Conservation (phyloP, 176 grass and related monocot genomes). For the Raddia guianensis region DNA sequence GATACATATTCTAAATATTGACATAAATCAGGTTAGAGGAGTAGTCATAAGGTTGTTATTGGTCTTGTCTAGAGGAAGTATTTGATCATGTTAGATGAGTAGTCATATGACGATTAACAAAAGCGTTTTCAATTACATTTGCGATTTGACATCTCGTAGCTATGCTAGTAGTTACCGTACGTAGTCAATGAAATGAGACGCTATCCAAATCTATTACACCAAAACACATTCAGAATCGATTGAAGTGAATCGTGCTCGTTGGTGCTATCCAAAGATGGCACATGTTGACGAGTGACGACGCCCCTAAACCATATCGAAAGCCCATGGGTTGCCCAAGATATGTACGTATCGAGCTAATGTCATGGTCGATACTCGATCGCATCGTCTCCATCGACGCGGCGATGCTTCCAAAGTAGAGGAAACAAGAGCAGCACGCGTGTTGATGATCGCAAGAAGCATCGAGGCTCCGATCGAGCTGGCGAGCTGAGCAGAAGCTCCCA, state of each 20-base stretch:
- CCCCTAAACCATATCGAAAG: not conserved
- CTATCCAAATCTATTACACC: not conserved
- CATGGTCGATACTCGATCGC: not conserved
- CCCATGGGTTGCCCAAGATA: not conserved
- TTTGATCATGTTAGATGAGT: too few species aligned
- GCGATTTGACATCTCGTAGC: not conserved
- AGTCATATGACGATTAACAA: too few species aligned
- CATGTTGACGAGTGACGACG: not conserved
- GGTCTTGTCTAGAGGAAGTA: too few species aligned
- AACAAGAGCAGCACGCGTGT: conserved; percentile 23
- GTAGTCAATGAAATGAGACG: not conserved
- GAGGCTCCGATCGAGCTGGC: not conserved
- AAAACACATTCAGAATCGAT: not conserved
- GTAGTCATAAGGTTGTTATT: too few species aligned
- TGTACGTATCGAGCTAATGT: not conserved
- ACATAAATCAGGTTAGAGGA: too few species aligned
- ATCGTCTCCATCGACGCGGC: not conserved
- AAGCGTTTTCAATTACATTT: not conserved
- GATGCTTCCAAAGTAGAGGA: conserved; percentile 6
- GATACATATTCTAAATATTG: too few species aligned
- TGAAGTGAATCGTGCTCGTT: not conserved
- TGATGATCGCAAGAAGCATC: conserved; percentile 39
- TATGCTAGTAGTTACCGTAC: not conserved
- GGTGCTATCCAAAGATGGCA: not conserved
- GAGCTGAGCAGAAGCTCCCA: not conserved